Base-by-base conservation (phyloP, 2,329 filamentous ascomycete species). In the Aspergillus terreus region DNA sequence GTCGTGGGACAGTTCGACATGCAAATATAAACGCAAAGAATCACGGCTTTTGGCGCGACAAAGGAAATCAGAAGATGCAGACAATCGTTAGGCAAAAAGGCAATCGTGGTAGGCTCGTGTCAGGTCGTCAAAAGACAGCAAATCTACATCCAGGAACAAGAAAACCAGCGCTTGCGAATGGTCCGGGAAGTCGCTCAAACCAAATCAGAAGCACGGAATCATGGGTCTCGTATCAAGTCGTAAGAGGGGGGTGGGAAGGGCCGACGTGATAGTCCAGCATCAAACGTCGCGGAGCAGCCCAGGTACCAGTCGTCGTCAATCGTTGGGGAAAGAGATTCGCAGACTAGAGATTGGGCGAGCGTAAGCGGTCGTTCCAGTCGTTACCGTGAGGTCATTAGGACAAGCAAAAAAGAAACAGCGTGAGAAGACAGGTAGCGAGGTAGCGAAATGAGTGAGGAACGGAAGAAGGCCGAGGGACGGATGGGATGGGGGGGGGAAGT, bases 191-290 rank as follows among this genome's bases (percentile, higher is more conserved):
- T 56, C 57, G 60, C 59, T 60, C 53, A 59, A 30, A 63, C 55
- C 59, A 58, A 58, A 58, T 58, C 52, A 64, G 56, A 70, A 62
- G 59, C 55, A 61, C 58, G 56, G 47, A 57, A 58, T 64, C 71
- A 70, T 74, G 65, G 68, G 65, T 64, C 62, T 74, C 72, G 70
- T 75, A 66, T 69, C 70, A 68, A 60, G 65, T 74, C 72, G 69
- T 75, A 66, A 74, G 66, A 60, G 61, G 47, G 56, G 53, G 59
- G 55, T 46, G 54, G 56, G 51, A 42, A 59, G 61, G 58, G 54
- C 62, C 63, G 60, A 58, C 56, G 57, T 52, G 52, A 53, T 47
- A 53, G 47, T 53, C 50, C 51, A 54, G 57, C 56, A 61, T 61
- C 54, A 51, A 56, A 53, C 54, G 56, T 57, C 48, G 47, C 53